Conservation (phyloP, 805 yeast genomes). For the Yarrowia sp. region DNA sequence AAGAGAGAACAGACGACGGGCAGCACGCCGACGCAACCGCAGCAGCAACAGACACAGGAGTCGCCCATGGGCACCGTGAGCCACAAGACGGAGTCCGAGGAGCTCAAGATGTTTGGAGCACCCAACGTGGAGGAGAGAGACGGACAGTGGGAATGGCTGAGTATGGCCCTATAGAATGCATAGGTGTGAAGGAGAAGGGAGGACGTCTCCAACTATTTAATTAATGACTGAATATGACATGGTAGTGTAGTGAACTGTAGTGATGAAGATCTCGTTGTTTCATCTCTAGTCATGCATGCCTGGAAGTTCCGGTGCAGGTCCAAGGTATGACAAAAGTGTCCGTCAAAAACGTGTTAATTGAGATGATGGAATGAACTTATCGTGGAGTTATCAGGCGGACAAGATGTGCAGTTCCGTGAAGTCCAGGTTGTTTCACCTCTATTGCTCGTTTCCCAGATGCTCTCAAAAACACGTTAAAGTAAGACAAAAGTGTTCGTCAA, state of each 20-base stretch:
- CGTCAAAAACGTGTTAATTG: too few species aligned
- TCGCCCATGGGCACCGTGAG: not conserved
- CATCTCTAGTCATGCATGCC: too few species aligned
- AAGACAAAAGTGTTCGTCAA: too few species aligned
- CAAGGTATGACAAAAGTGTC: too few species aligned
- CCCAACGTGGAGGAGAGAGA: conserved; percentile 24
- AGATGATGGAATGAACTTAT: too few species aligned
- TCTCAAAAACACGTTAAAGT: too few species aligned
- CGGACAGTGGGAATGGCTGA: conserved; percentile 49
- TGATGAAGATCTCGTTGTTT: not conserved
- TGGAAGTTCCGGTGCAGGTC: too few species aligned
- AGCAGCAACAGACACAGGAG: not conserved
- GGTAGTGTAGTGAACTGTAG: not conserved
- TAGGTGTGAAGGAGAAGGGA: not conserved
- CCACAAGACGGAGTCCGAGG: conserved; percentile 8
- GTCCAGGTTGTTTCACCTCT: too few species aligned
- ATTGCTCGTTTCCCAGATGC: too few species aligned
- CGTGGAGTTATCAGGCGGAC: too few species aligned
- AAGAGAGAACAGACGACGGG: not conserved
- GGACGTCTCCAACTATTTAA: not conserved
- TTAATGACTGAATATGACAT: not conserved
- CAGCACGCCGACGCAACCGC: not conserved
- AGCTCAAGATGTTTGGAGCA: conserved; percentile 22
- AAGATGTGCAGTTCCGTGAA: too few species aligned
- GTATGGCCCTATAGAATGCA: conserved; percentile 46